Conservation (phyloP, 2,329 filamentous ascomycete species). For the Colletotrichum musicola region DNA sequence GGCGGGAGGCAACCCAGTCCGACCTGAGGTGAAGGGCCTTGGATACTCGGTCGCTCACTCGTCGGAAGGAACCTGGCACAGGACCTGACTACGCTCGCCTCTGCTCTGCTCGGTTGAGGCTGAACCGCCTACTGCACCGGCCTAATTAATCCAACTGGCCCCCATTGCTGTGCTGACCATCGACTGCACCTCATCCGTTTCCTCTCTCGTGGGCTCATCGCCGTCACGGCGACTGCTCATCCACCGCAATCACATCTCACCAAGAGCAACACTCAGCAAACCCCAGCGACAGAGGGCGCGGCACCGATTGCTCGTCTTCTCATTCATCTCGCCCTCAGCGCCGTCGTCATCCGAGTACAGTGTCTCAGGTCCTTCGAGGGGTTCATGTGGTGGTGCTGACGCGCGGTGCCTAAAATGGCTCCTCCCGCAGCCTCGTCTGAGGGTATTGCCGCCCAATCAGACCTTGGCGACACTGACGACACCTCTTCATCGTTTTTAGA, state of each 20-base stretch:
- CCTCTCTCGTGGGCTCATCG: slow-evolving; percentile 39
- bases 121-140: slow-evolving; percentile 26
- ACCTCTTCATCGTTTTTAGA: slow-evolving; percentile 24
- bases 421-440: slow-evolving; percentile 40
- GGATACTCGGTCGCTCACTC: slow-evolving; percentile 14
- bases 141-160: slow-evolving; percentile 39
- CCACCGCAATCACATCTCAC: slow-evolving; percentile 6
- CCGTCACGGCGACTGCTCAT: slow-evolving; percentile 39
- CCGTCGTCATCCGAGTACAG: slow-evolving; percentile 21
- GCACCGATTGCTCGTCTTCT: slow-evolving; percentile 18
- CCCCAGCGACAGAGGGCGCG: neutral
- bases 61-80: no score
- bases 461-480: slow-evolving; percentile 38
- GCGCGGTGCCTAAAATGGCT: slow-evolving; percentile 40
- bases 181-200: slow-evolving; percentile 35
- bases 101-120: slow-evolving; percentile 22
- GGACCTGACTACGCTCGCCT: neutral
- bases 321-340: slow-evolving; percentile 1
- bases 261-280: neutral
- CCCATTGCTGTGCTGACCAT: slow-evolving; percentile 30
- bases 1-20: slow-evolving; percentile 40
- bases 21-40: slow-evolving; percentile 12
- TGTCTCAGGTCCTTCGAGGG: slow-evolving; percentile 31
- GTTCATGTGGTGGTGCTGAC: slow-evolving; percentile 39
- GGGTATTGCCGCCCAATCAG: slow-evolving; percentile 39